Evolutionary conservation across 306 rosid species (phyloP).

Genomic region (Inga leiocalycina): DNA sequence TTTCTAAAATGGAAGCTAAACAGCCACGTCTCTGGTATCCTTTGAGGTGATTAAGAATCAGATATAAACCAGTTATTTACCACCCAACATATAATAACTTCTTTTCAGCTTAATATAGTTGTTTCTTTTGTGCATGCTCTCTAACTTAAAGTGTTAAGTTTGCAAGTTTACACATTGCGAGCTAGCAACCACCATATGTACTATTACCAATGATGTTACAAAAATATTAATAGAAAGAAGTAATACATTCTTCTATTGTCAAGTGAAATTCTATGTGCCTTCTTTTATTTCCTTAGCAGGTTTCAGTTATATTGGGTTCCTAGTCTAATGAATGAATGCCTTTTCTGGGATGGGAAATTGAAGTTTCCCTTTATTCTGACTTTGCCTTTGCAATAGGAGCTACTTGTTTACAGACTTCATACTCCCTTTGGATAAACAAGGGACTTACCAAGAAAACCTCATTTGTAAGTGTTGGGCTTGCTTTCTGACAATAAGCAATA

Average conservation of each 20-base stretch:
- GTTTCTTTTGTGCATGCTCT: conserved; percentile 2
- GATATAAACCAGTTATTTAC: not conserved
- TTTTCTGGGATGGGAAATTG: not conserved
- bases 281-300: conserved; percentile 22
- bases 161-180: not conserved
- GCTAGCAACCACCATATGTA: conserved; percentile 13
- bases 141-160: conserved; percentile 10
- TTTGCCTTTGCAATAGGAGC: not conserved
- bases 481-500: not conserved
- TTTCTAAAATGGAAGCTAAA: conserved; percentile 2
- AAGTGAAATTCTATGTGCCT: conserved; percentile 4
- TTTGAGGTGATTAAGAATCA: conserved; percentile 18
- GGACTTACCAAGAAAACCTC: conserved; percentile 4
- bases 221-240: conserved; percentile 9
- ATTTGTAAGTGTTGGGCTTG: not conserved
- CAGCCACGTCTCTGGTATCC: conserved; percentile 7
- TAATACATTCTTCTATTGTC: not conserved
- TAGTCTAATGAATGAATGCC: not conserved
- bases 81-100: conserved; percentile 3
- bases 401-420: not conserved
- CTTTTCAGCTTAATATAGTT: not conserved
- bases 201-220: not conserved
- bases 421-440: conserved; percentile 1
- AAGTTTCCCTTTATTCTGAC: not conserved
- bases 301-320: conserved; percentile 12